These are phyloP conservation scores for Malus asiatica DNA, from an alignment of 306 rosid species.

Conservation along the genomic window DNA sequence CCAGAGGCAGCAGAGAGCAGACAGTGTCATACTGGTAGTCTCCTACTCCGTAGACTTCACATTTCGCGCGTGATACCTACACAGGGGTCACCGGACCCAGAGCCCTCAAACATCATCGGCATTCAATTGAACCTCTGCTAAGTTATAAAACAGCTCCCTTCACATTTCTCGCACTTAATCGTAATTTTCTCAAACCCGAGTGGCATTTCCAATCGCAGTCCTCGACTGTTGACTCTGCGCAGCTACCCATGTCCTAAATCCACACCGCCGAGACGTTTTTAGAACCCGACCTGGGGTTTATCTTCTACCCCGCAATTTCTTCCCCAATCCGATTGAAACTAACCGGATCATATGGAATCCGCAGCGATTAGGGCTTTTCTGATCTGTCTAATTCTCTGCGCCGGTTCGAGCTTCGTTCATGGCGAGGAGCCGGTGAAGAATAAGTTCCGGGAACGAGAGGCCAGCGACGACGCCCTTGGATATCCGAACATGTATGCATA, in stretches of 20 bases:
- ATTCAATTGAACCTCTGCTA: not conserved
- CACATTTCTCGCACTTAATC: not conserved
- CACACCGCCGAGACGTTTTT: not conserved
- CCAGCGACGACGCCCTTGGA: slow-evolving; percentile 72
- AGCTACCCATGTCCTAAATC: not conserved
- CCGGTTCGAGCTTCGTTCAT: slow-evolving; percentile 30
- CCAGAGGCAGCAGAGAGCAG: not conserved
- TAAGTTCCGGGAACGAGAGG: slow-evolving; percentile 77
- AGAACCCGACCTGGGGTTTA: slow-evolving; percentile 3
- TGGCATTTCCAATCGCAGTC: not conserved
- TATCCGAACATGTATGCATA: slow-evolving; percentile 68
- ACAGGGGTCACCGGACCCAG: not conserved
- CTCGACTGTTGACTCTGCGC: slow-evolving; percentile 1
- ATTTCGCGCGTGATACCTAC: not conserved
- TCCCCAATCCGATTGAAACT: not conserved
- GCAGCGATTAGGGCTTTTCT: slow-evolving; percentile 23
- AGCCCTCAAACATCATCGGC: not conserved
- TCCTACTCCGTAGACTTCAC: not conserved
- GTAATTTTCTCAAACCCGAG: not conserved
- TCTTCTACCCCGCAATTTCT: not conserved
- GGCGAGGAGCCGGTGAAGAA: slow-evolving; percentile 52
- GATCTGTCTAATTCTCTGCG: slow-evolving; percentile 35
- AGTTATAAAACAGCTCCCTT: not conserved
- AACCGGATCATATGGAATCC: slow-evolving; percentile 50
- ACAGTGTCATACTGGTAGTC: not conserved